phyloP scores from a whole-genome alignment of 2,329 filamentous ascomycete species.

The Exophiala alcalophila region DNA sequence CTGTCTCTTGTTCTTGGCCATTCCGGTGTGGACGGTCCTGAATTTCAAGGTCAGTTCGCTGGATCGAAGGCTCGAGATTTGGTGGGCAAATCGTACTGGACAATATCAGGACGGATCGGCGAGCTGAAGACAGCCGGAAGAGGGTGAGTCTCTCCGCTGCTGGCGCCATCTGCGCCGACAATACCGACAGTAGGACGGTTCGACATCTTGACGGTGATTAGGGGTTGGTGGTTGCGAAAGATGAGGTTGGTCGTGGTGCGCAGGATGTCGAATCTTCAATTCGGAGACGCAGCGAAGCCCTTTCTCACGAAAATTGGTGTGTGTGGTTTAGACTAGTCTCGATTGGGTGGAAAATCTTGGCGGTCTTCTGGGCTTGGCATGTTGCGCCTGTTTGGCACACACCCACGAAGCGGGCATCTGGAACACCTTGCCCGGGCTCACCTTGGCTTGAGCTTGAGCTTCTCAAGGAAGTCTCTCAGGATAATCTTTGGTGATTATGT shows the following conservation, averaged over 20 bases:
- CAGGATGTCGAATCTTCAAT: slow-evolving; percentile 8
- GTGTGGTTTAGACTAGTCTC: slow-evolving; percentile 8
- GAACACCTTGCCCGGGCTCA: no score
- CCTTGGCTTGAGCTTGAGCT: no score
- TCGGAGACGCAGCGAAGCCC: slow-evolving; percentile 1
- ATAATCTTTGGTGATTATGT: no score
- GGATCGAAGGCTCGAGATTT: background rate
- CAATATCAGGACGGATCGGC: slow-evolving; percentile 98
- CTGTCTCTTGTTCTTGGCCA: slow-evolving; percentile 99
- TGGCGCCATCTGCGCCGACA: slow-evolving; percentile 91
- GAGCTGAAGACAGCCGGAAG: slow-evolving; percentile 95
- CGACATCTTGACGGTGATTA: slow-evolving; percentile 61
- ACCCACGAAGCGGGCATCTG: no score
- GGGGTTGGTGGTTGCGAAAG: slow-evolving; percentile 2
- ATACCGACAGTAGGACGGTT: slow-evolving; percentile 97
- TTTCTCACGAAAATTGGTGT: slow-evolving; percentile 8
- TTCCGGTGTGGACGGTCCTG: slow-evolving; percentile 85
- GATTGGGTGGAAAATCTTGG: slow-evolving; percentile 11
- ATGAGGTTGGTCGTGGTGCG: slow-evolving; percentile 11
- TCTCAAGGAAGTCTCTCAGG: no score
- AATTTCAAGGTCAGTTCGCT: slow-evolving; percentile 37
- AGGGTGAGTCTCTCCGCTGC: slow-evolving; percentile 83
- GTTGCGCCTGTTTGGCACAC: no score
- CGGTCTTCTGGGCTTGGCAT: slow-evolving; percentile 4
- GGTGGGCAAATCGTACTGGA: slow-evolving; percentile 66